phyloP scores from a whole-genome alignment of 305 asterid genomes.

The Fraxinus sp. region DNA sequence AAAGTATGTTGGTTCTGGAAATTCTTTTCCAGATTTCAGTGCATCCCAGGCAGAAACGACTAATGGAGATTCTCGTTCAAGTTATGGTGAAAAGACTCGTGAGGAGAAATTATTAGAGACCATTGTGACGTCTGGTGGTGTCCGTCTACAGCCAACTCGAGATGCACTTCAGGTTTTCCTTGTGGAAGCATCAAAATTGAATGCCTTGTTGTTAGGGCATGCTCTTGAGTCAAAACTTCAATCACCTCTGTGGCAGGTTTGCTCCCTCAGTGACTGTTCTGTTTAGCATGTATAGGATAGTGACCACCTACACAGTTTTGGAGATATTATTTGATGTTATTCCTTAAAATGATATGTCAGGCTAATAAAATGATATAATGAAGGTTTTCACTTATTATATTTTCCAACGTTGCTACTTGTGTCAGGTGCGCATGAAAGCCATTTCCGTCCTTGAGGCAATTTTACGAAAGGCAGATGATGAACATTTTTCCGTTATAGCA shows the following conservation, averaged over 20 bases:
- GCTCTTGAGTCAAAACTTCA: constrained; percentile 80
- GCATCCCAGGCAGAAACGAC: constrained; percentile 53
- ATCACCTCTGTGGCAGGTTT: constrained; percentile 95
- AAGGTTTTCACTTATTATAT: constrained; percentile 8
- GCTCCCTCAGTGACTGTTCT: constrained; percentile 22
- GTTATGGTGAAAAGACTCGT: constrained; percentile 61
- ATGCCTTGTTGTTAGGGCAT: constrained; percentile 59
- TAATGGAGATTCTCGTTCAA: constrained; percentile 42
- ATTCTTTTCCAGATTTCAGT: constrained; percentile 63
- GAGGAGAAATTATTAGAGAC: constrained; percentile 88
- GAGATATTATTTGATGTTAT: constrained; percentile 12
- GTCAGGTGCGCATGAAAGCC: constrained; percentile 90
- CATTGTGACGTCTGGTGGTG: constrained; percentile 89
- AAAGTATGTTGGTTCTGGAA: constrained; percentile 58
- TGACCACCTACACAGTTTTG: constrained; percentile 12
- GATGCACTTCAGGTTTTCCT: constrained; percentile 82
- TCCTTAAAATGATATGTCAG: background rate
- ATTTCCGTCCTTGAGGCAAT: constrained; percentile 87
- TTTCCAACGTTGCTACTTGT: constrained; percentile 26
- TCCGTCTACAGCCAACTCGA: constrained; percentile 93
- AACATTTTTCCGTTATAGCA: constrained; percentile 50
- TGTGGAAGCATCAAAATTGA: constrained; percentile 73
- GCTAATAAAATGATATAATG: background rate
- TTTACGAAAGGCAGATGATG: constrained; percentile 75
- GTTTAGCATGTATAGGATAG: constrained; percentile 17